Evolutionary conservation across 2,329 filamentous ascomycete species (phyloP).

Genomic region (Xylaria digitata): DNA sequence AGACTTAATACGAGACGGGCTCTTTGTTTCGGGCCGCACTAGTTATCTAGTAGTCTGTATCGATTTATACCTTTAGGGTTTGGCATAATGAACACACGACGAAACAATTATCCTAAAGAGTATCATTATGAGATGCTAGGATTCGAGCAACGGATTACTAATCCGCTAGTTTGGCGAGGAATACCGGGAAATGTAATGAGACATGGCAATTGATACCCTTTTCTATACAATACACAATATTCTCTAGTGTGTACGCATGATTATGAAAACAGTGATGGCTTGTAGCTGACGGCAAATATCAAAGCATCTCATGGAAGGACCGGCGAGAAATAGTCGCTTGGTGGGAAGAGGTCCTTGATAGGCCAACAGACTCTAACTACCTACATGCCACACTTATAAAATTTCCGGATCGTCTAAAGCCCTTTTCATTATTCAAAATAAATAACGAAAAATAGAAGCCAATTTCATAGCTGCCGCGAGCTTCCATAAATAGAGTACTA

Average conservation of each 20-base stretch:
- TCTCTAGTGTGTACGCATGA: not conserved
- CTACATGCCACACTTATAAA: too few species aligned
- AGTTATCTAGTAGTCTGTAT: not conserved
- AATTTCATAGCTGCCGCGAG: too few species aligned
- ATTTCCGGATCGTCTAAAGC: too few species aligned
- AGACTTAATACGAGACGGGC: not conserved
- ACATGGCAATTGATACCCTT: conserved; percentile 32
- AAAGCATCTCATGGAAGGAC: too few species aligned
- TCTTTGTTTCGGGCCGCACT: not conserved
- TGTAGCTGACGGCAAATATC: not conserved
- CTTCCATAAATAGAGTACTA: not conserved
- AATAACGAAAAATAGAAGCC: too few species aligned
- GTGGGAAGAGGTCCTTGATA: too few species aligned
- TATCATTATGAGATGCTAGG: not conserved
- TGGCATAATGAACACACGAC: not conserved
- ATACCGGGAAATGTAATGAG: not conserved
- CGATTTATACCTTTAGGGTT: not conserved
- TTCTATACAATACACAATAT: conserved; percentile 6
- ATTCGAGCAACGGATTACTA: not conserved
- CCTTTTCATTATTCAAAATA: too few species aligned
- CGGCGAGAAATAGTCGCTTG: too few species aligned
- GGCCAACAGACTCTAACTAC: too few species aligned
- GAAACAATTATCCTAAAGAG: conserved; percentile 1
- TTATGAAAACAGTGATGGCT: not conserved
- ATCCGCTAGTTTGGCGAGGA: conserved; percentile 15